Conservation (phyloP, 2,329 filamentous ascomycete species). For the Fusarium zealandicum region DNA sequence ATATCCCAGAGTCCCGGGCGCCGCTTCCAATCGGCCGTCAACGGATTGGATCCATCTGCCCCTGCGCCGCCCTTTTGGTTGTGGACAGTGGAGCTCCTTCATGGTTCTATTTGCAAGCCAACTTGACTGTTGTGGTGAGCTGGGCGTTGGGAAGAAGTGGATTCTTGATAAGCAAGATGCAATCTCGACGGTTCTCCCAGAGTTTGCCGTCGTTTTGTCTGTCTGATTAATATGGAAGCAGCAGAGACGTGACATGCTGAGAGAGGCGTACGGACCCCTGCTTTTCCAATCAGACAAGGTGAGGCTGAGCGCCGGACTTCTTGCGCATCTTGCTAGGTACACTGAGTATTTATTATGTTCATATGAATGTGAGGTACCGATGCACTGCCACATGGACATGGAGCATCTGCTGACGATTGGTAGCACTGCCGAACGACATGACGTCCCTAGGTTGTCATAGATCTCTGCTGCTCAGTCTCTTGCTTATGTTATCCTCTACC, state of each 20-base stretch:
- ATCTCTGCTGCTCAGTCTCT: background rate
- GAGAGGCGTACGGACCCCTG: slow-evolving; percentile 12
- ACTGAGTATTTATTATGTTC: slow-evolving; percentile 6
- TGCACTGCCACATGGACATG: slow-evolving; percentile 35
- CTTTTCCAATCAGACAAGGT: slow-evolving; percentile 19
- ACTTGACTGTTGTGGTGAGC: slow-evolving; percentile 15
- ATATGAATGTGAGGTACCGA: slow-evolving; percentile 22
- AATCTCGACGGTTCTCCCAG: slow-evolving; percentile 26
- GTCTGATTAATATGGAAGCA: slow-evolving; percentile 13
- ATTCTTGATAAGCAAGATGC: slow-evolving; percentile 38
- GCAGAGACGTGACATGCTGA: background rate
- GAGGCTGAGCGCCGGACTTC: slow-evolving; percentile 25
- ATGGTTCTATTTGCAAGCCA: slow-evolving; percentile 35
- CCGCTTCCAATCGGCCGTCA: slow-evolving; percentile 38
- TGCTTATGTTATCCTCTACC: background rate
- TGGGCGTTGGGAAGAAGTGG: slow-evolving; percentile 19
- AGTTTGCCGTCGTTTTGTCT: slow-evolving; percentile 14
- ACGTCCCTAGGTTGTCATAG: slow-evolving; percentile 8
- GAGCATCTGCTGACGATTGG: slow-evolving; percentile 27
- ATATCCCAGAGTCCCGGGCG: slow-evolving; percentile 29
- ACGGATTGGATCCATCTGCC: slow-evolving; percentile 38
- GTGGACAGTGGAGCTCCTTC: slow-evolving; percentile 30
- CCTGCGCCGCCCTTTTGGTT: slow-evolving; percentile 31
- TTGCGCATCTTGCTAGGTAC: slow-evolving; percentile 11
- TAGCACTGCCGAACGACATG: slow-evolving; percentile 11